These are phyloP conservation scores for Coniosporium apollinis DNA, from an alignment of 495 filamentous ascomycete genomes.

Conservation along the genomic window DNA sequence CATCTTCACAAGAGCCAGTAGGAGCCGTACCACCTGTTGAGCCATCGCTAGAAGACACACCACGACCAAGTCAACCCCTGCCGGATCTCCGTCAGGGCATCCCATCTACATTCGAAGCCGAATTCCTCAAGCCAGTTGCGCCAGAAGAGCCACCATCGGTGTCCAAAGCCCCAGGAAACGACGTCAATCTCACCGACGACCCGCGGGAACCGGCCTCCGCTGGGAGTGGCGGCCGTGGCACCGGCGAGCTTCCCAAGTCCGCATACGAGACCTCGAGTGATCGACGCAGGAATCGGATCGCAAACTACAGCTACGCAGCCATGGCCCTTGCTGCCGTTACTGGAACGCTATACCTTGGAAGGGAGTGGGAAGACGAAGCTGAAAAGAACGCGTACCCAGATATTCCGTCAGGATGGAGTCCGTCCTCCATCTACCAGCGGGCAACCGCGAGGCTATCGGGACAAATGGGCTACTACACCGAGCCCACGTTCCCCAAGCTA, in stretches of 20 bases:
- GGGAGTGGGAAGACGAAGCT: slow-evolving; percentile 71
- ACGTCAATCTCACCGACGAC: slow-evolving; percentile 37
- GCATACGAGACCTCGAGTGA: slow-evolving; percentile 86
- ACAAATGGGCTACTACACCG: slow-evolving; percentile 78
- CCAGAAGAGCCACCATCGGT: no score
- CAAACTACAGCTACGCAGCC: slow-evolving; percentile 45
- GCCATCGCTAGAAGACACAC: no score
- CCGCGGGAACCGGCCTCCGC: slow-evolving; percentile 32
- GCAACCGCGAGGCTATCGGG: slow-evolving; percentile 54
- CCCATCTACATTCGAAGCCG: slow-evolving; percentile 60
- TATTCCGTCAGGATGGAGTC: slow-evolving; percentile 55
- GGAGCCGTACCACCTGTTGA: no score
- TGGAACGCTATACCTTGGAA: slow-evolving; percentile 53
- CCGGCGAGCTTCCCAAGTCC: slow-evolving; percentile 47
- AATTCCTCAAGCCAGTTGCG: slow-evolving; percentile 32
- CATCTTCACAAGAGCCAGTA: no score
- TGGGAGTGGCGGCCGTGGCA: slow-evolving; percentile 30
- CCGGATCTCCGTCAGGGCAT: slow-evolving; percentile 86
- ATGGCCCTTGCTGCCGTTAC: slow-evolving; percentile 25
- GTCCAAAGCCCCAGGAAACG: no score
- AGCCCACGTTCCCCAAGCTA: slow-evolving; percentile 86
- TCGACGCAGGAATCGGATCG: slow-evolving; percentile 52
- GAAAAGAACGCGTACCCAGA: slow-evolving; percentile 42
- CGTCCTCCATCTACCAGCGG: slow-evolving; percentile 61
- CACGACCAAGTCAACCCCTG: slow-evolving; percentile 38